Percentiles rank a stretch among this genome's conserved stretches.
Evolutionary conservation across 2,329 filamentous ascomycete genomes (phyloP).

Genomic region (Parasarocladium wereldwijsianum): DNA sequence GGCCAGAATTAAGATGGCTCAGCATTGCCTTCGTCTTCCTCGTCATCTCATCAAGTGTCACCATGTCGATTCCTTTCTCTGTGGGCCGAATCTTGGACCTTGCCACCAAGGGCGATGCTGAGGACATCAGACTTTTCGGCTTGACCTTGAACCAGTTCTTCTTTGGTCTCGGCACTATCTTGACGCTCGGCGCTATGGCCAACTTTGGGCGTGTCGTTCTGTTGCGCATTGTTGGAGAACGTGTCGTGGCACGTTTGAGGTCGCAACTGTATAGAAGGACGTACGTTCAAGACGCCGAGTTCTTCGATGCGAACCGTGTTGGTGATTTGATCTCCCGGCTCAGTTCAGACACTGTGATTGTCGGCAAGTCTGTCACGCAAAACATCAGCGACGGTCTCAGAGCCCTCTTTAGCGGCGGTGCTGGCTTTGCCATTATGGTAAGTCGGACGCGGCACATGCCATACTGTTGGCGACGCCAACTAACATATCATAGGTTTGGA

Average conservation of each 20-base stretch:
- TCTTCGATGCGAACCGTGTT: conserved; percentile 95
- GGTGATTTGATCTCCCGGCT: conserved; percentile 92
- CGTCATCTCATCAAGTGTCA: conserved; percentile 78
- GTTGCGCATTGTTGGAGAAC: conserved; percentile 83
- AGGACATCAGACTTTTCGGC: conserved; percentile 64
- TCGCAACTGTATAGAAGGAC: conserved; percentile 84
- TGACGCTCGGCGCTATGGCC: conserved; percentile 71
- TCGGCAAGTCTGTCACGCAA: conserved; percentile 96
- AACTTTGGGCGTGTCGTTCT: conserved; percentile 93
- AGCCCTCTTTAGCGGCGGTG: conserved; percentile 75
- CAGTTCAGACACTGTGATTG: conserved; percentile 92
- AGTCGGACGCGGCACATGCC: neutral
- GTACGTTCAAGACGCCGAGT: conserved; percentile 94
- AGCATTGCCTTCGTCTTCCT: conserved; percentile 69
- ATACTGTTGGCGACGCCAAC: neutral
- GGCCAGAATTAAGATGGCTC: conserved; percentile 68
- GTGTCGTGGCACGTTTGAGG: conserved; percentile 79
- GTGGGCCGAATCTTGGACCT: conserved; percentile 93
- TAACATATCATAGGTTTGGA: conserved; percentile 39
- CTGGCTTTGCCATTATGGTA: conserved; percentile 79
- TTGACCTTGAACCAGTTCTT: conserved; percentile 82
- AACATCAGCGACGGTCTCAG: conserved; percentile 94
- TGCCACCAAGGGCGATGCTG: conserved; percentile 57
- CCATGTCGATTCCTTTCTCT: conserved; percentile 92
- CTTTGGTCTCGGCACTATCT: conserved; percentile 56